Conservation (phyloP, 1,284 basidiomycete species). For the Xerocomus amazonicus region DNA sequence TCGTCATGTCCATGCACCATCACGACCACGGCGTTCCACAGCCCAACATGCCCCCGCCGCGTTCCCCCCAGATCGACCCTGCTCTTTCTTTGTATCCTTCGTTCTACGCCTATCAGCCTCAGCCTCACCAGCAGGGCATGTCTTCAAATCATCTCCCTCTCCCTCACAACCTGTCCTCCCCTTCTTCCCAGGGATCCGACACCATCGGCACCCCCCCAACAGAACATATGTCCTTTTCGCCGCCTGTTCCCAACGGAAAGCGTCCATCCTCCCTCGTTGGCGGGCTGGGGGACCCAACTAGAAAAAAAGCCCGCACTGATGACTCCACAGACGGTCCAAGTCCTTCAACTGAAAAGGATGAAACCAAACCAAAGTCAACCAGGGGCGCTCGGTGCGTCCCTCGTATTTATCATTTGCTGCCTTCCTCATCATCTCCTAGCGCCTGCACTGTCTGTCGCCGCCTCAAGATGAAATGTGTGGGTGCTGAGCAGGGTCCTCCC, state of each 20-base stretch:
- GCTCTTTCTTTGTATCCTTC: slow-evolving; percentile 58
- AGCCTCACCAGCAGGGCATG: slow-evolving; percentile 37
- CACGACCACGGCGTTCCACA: slow-evolving; percentile 37
- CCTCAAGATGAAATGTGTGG: slow-evolving; percentile 98
- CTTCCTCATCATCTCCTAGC: slow-evolving; percentile 38
- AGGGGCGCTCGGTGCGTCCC: slow-evolving; percentile 73
- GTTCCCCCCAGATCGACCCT: slow-evolving; percentile 62
- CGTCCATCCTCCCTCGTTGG: slow-evolving; percentile 52
- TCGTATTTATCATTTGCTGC: not conserved
- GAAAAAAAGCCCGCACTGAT: slow-evolving; percentile 61
- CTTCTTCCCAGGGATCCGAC: slow-evolving; percentile 75
- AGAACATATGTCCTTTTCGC: slow-evolving; percentile 52
- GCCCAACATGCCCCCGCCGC: slow-evolving; percentile 50
- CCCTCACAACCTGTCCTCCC: slow-evolving; percentile 50
- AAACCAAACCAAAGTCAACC: slow-evolving; percentile 79
- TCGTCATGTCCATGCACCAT: slow-evolving; percentile 37
- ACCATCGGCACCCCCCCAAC: slow-evolving; percentile 67
- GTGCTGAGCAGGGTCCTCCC: slow-evolving; percentile 87
- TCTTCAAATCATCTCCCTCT: slow-evolving; percentile 46
- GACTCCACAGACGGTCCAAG: slow-evolving; percentile 46
- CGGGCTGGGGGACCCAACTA: slow-evolving; percentile 39
- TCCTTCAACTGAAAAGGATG: slow-evolving; percentile 58
- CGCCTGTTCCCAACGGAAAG: slow-evolving; percentile 58
- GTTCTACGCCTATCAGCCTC: slow-evolving; percentile 51
- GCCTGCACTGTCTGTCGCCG: slow-evolving; percentile 94